Conservation (phyloP, 768 basidiomycete species). For the Leccinellum rugosiceps region DNA sequence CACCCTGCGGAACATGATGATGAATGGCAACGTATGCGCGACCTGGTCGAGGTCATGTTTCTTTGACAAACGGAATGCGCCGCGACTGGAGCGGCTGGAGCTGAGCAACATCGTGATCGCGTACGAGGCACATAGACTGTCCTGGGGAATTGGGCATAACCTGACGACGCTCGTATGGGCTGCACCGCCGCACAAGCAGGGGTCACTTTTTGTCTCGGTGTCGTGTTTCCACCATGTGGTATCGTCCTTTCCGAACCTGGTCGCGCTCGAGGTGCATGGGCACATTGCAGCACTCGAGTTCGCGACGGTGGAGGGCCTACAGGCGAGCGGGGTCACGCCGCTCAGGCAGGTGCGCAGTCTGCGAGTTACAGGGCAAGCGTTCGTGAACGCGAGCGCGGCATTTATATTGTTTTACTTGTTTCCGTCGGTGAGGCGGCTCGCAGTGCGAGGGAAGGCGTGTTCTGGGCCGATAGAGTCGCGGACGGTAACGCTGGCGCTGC, state of each 20-base stretch:
- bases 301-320: constrained; percentile 1
- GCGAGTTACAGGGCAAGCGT: constrained; percentile 9
- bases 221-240: constrained; percentile 16
- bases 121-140: not conserved
- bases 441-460: constrained; percentile 13
- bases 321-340: not conserved
- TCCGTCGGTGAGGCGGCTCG: constrained; percentile 7
- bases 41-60: constrained; percentile 19
- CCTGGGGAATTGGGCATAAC: constrained; percentile 12
- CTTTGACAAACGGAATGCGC: constrained; percentile 18
- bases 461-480: constrained; percentile 7
- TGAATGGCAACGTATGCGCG: constrained; percentile 16
- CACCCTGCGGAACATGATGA: constrained; percentile 1
- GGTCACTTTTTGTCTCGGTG: constrained; percentile 14
- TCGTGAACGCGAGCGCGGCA: constrained; percentile 11
- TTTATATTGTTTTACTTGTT: constrained; percentile 16
- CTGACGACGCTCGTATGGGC: constrained; percentile 25
- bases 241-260: constrained; percentile 20
- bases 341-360: constrained; percentile 12
- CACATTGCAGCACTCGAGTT: constrained; percentile 12
- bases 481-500: constrained; percentile 12
- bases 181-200: constrained; percentile 4
- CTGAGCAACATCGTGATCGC: constrained; percentile 19
- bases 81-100: constrained; percentile 12
- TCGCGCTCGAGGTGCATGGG: constrained; percentile 17